Evolutionary conservation across 139 green algal genomes (phyloP).

Genomic region (Trebouxia sp.): DNA sequence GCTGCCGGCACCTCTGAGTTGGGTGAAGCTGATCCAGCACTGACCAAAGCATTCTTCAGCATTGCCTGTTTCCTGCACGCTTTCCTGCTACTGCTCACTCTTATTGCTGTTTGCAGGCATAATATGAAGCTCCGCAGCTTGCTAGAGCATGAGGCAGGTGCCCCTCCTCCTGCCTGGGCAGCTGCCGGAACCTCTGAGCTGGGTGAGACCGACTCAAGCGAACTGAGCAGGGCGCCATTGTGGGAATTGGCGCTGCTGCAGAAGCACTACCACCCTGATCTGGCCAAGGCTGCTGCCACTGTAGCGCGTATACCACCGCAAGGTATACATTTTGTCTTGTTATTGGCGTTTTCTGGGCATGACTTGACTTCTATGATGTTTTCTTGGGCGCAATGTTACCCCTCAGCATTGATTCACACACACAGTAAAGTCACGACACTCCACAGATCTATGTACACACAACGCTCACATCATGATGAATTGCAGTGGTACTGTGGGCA

Average conservation of each 20-base stretch:
- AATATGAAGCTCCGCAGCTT: conserved; percentile 62
- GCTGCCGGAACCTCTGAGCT: background rate
- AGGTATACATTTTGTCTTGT: background rate
- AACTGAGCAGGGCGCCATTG: conserved; percentile 37
- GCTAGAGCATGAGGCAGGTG: conserved; percentile 73
- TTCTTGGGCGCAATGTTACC: background rate
- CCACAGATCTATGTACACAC: background rate
- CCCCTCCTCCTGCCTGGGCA: conserved; percentile 28
- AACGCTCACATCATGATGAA: background rate
- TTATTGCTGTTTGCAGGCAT: conserved; percentile 45
- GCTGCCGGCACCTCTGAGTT: background rate
- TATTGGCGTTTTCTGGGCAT: background rate
- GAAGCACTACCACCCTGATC: conserved; percentile 46
- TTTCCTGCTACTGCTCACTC: background rate
- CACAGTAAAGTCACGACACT: background rate
- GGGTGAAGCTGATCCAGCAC: background rate
- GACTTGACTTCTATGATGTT: background rate
- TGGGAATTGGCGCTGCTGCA: conserved; percentile 58
- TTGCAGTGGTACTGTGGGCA: background rate
- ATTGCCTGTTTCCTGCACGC: background rate
- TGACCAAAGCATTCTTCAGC: conserved; percentile 12
- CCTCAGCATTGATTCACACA: background rate
- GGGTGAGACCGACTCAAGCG: background rate
- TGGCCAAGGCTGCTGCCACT: conserved; percentile 21
- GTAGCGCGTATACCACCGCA: conserved; percentile 27